phyloP scores from a whole-genome alignment of 345 rosid species.

The Euphorbia pulcherrima region DNA sequence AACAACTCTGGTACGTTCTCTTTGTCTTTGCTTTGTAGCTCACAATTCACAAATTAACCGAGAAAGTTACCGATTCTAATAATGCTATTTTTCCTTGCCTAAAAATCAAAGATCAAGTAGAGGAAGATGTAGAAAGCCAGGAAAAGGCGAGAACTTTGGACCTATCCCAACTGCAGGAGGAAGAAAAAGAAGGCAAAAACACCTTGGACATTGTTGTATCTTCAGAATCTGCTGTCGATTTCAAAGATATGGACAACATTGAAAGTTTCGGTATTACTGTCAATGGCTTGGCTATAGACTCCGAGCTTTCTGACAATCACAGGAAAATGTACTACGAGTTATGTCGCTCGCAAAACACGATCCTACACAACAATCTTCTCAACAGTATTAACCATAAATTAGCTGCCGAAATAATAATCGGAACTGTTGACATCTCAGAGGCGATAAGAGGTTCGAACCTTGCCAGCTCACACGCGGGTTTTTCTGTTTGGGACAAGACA shows the following conservation, averaged over 20 bases:
- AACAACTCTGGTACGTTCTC: slow-evolving; percentile 26
- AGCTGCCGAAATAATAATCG: slow-evolving; percentile 46
- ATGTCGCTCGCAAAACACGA: slow-evolving; percentile 37
- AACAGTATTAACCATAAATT: slow-evolving; percentile 39
- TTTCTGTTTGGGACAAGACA: slow-evolving; percentile 40
- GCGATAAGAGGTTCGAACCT: slow-evolving; percentile 37
- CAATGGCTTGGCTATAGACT: slow-evolving; percentile 29
- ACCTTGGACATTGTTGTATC: slow-evolving; percentile 14
- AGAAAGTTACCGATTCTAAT: slow-evolving; percentile 6
- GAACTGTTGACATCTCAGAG: slow-evolving; percentile 42
- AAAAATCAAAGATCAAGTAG: background rate
- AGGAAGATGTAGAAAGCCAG: slow-evolving; percentile 2
- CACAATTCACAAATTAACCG: slow-evolving; percentile 4
- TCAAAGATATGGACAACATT: slow-evolving; percentile 23
- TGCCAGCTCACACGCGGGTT: slow-evolving; percentile 30
- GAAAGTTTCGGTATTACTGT: slow-evolving; percentile 32
- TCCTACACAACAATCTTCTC: slow-evolving; percentile 41
- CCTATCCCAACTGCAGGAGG: slow-evolving; percentile 20
- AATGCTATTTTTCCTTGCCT: background rate
- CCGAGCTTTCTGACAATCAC: slow-evolving; percentile 32
- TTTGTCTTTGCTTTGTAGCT: background rate
- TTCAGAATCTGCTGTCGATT: slow-evolving; percentile 22
- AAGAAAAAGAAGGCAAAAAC: slow-evolving; percentile 16
- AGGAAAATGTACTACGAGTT: slow-evolving; percentile 38
- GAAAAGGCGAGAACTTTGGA: slow-evolving; percentile 7